phyloP scores from a whole-genome alignment of 768 basidiomycete species.

The Suillus brevipes region DNA sequence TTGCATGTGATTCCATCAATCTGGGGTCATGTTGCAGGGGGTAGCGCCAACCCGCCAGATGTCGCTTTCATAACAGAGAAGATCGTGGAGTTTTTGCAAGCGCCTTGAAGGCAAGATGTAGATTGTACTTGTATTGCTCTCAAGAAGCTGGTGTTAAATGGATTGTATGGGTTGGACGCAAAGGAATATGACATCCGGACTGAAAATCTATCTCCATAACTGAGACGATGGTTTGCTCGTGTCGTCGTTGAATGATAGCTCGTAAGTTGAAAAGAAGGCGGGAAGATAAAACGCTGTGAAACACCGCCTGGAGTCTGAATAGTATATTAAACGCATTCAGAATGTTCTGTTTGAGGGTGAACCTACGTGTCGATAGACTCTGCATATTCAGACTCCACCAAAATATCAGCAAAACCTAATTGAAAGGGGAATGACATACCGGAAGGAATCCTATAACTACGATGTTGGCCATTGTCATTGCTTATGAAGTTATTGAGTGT shows the following conservation, averaged over 20 bases:
- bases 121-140: background rate
- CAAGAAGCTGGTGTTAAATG: background rate
- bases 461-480: background rate
- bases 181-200: background rate
- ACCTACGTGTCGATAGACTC: background rate
- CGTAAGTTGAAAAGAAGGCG: background rate
- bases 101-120: slow-evolving; percentile 12
- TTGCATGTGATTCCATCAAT: slow-evolving; percentile 55
- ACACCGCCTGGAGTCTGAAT: background rate
- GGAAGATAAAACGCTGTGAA: background rate
- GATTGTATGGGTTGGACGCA: background rate
- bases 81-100: slow-evolving; percentile 44
- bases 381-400: background rate
- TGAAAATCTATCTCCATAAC: too few relatives aligned
- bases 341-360: background rate
- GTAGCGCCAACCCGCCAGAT: slow-evolving; percentile 41
- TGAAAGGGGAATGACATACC: background rate
- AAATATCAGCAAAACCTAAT: background rate
- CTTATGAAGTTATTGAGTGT: background rate
- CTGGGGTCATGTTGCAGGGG: slow-evolving; percentile 60
- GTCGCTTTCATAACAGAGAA: slow-evolving; percentile 41
- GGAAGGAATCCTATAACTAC: background rate
- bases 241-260: background rate
- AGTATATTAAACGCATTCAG: background rate
- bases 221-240: background rate